Conservation (phyloP, 345 rosid genomes). For the Reutealis trisperma region DNA sequence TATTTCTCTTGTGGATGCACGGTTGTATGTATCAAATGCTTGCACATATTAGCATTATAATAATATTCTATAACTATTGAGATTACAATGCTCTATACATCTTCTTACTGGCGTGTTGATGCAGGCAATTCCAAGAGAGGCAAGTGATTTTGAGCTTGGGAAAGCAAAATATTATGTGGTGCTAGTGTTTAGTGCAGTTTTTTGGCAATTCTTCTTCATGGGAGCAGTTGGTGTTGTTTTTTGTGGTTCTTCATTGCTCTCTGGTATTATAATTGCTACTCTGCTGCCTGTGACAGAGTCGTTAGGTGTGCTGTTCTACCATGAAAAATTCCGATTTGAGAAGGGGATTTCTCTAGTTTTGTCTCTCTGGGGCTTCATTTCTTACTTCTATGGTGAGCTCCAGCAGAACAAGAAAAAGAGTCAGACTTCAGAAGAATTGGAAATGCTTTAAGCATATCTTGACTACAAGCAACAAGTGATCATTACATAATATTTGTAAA, state of each 20-base stretch:
- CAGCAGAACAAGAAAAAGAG: slow-evolving; percentile 16
- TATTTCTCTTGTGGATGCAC: not conserved
- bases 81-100: not conserved
- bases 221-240: slow-evolving; percentile 37
- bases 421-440: not conserved
- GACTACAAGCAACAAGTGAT: not conserved
- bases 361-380: slow-evolving; percentile 36
- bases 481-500: not conserved
- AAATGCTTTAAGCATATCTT: not conserved
- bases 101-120: not conserved
- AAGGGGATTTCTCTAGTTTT: slow-evolving; percentile 30
- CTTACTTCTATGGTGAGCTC: slow-evolving; percentile 37
- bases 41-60: too few relatives aligned
- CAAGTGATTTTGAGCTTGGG: slow-evolving; percentile 26
- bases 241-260: slow-evolving; percentile 30
- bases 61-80: not conserved
- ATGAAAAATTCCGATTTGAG: slow-evolving; percentile 24
- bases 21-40: not conserved
- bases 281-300: slow-evolving; percentile 37
- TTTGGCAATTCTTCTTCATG: slow-evolving; percentile 45
- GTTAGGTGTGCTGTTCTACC: slow-evolving; percentile 31
- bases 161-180: slow-evolving; percentile 24
- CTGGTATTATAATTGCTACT: slow-evolving; percentile 37
- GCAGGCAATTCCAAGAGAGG: slow-evolving; percentile 35
- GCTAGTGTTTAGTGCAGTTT: slow-evolving; percentile 19